A percentile compares a stretch with the other conserved stretches of the same genome.
Conservation (phyloP, 2,329 filamentous ascomycete species). For the Allantophomopsis lycopodina region DNA sequence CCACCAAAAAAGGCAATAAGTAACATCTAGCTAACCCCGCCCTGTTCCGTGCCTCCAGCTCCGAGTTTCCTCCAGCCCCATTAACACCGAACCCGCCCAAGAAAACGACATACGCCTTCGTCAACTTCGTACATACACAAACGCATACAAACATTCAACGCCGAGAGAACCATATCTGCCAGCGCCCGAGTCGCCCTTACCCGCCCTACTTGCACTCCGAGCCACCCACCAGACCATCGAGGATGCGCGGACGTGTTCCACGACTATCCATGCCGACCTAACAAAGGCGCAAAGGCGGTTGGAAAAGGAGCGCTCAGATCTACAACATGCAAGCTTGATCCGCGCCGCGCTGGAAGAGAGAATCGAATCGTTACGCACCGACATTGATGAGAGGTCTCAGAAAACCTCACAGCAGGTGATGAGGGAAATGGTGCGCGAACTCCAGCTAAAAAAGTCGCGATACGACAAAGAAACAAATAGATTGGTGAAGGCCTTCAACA, state of each 20-base stretch:
- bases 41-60: slow-evolving; percentile 8
- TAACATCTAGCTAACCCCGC: too few relatives aligned
- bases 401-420: slow-evolving; percentile 48
- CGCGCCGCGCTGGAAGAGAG: slow-evolving; percentile 38
- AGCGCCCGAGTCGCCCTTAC: slow-evolving; percentile 50
- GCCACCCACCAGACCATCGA: slow-evolving; percentile 49
- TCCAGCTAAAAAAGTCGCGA: slow-evolving; percentile 40
- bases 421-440: slow-evolving; percentile 44
- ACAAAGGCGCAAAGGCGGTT: slow-evolving; percentile 31
- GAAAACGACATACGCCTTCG: slow-evolving; percentile 21
- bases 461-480: slow-evolving; percentile 47
- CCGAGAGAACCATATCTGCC: slow-evolving; percentile 52
- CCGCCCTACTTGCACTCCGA: slow-evolving; percentile 57
- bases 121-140: slow-evolving; percentile 40
- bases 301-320: slow-evolving; percentile 32
- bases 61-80: slow-evolving; percentile 9
- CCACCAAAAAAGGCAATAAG: too few relatives aligned
- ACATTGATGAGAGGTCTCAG: slow-evolving; percentile 39
- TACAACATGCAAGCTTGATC: slow-evolving; percentile 42
- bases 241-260: slow-evolving; percentile 48
- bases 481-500: slow-evolving; percentile 49
- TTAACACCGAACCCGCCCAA: slow-evolving; percentile 12
- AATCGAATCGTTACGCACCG: slow-evolving; percentile 42
- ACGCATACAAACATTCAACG: slow-evolving; percentile 51
- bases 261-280: slow-evolving; percentile 25